These are phyloP conservation scores for Phytophthora colocasiae DNA, from an alignment of 352 stramenopile species.

Conservation along the genomic window DNA sequence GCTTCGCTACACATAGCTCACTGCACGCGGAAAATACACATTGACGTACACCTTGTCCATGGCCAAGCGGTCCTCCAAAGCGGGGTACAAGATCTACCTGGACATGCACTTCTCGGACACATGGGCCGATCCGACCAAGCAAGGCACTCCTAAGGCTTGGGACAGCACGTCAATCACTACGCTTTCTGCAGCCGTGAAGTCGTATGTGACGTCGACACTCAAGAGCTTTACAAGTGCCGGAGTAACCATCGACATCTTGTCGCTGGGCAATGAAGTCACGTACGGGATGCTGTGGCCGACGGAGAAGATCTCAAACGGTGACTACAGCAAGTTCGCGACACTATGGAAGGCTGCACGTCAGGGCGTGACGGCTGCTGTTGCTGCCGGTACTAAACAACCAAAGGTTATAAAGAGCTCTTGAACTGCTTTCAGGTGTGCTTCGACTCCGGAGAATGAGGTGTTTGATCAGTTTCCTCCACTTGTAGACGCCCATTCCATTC, in stretches of 20 bases:
- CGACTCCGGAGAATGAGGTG: not conserved
- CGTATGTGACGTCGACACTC: slow-evolving; percentile 43
- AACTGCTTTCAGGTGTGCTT: too few relatives aligned
- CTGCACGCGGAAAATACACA: too few relatives aligned
- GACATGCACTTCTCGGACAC: slow-evolving; percentile 54
- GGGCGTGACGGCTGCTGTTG: slow-evolving; percentile 39
- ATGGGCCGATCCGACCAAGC: slow-evolving; percentile 39
- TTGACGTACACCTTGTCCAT: slow-evolving; percentile 37
- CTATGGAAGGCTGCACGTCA: slow-evolving; percentile 39
- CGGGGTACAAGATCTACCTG: slow-evolving; percentile 47
- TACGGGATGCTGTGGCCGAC: slow-evolving; percentile 39
- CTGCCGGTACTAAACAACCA: slow-evolving; percentile 30
- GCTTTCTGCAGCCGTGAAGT: slow-evolving; percentile 25
- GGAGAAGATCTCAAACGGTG: slow-evolving; percentile 29
- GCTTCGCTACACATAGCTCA: too few relatives aligned
- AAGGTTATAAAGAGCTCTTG: too few relatives aligned
- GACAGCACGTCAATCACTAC: slow-evolving; percentile 31
- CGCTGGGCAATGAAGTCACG: slow-evolving; percentile 45
- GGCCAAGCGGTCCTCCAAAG: slow-evolving; percentile 38
- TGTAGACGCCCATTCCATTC: not conserved
- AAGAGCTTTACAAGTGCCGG: slow-evolving; percentile 38
- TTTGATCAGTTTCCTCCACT: not conserved
- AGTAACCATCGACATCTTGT: slow-evolving; percentile 39
- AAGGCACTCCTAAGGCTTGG: slow-evolving; percentile 34
- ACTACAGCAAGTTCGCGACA: slow-evolving; percentile 37